Percentiles rank a stretch among this genome's conserved stretches.
phyloP scores from a whole-genome alignment of 2,329 filamentous ascomycete species.

The Dactylonectria macrodidyma region DNA sequence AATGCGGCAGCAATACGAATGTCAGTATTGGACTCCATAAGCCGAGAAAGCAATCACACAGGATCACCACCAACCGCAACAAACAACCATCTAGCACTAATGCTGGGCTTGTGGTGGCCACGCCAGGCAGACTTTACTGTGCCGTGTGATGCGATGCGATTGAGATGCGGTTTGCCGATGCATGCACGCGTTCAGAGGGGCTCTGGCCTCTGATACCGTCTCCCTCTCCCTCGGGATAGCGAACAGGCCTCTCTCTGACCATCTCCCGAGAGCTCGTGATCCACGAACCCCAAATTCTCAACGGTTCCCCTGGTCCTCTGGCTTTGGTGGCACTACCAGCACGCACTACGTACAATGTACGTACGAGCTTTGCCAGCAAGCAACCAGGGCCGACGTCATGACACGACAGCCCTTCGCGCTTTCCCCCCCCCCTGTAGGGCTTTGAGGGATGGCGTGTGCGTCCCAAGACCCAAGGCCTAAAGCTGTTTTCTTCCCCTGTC shows the following conservation, averaged over 20 bases:
- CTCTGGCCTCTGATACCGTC: constrained; percentile 38
- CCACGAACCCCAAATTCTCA: constrained; percentile 30
- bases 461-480: constrained; percentile 31
- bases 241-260: constrained; percentile 49
- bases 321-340: not conserved
- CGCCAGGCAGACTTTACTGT: constrained; percentile 6
- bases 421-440: constrained; percentile 41
- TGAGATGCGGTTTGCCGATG: constrained; percentile 31
- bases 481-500: constrained; percentile 24
- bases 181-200: constrained; percentile 36
- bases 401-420: constrained; percentile 24
- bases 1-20: constrained; percentile 23
- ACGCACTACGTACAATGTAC: not conserved
- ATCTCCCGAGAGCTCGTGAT: constrained; percentile 39
- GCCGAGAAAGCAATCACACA: constrained; percentile 14
- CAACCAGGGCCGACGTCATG: constrained; percentile 45
- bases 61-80: constrained; percentile 4
- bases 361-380: not conserved
- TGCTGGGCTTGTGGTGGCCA: constrained; percentile 4
- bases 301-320: constrained; percentile 26
- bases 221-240: constrained; percentile 45
- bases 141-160: constrained; percentile 22
- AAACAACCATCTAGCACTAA: not conserved
- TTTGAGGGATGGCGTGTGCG: constrained; percentile 44
- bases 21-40: constrained; percentile 21